These are phyloP conservation scores for Aureobasidium sp. DNA, from an alignment of 2,329 filamentous ascomycete genomes.

Conservation along the genomic window DNA sequence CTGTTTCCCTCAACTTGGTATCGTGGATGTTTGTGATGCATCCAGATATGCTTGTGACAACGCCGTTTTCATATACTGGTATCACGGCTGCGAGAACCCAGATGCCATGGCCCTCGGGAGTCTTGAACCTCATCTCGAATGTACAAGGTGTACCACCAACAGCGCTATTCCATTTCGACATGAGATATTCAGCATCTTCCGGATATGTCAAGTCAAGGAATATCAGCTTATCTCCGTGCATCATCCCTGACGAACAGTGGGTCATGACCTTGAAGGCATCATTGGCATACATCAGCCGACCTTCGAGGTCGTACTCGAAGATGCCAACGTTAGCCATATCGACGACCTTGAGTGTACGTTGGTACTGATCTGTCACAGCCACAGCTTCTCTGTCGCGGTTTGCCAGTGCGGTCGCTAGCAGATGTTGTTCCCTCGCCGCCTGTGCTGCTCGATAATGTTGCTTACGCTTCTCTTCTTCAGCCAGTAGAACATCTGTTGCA, in stretches of 20 bases:
- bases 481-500: neutral
- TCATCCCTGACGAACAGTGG: neutral
- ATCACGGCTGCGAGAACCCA: constrained; percentile 22
- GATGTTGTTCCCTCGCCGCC: neutral
- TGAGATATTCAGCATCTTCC: neutral
- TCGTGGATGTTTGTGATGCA: constrained; percentile 23
- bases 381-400: constrained; percentile 12
- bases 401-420: constrained; percentile 5
- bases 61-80: constrained; percentile 18
- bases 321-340: constrained; percentile 17
- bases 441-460: constrained; percentile 1
- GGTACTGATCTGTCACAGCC: constrained; percentile 3
- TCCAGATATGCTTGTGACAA: constrained; percentile 20
- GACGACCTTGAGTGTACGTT: constrained; percentile 16
- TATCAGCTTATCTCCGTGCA: neutral
- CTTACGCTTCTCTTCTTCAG: constrained; percentile 1
- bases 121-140: constrained; percentile 22
- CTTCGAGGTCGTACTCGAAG: constrained; percentile 16
- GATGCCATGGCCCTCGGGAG: neutral
- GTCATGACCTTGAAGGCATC: constrained; percentile 14
- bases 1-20: constrained; percentile 24
- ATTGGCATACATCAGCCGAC: constrained; percentile 13
- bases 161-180: constrained; percentile 16
- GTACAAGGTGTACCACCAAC: constrained; percentile 16
- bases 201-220: constrained; percentile 2